Conservation (phyloP, 2,329 filamentous ascomycete species). For the Ophiostoma sp. region DNA sequence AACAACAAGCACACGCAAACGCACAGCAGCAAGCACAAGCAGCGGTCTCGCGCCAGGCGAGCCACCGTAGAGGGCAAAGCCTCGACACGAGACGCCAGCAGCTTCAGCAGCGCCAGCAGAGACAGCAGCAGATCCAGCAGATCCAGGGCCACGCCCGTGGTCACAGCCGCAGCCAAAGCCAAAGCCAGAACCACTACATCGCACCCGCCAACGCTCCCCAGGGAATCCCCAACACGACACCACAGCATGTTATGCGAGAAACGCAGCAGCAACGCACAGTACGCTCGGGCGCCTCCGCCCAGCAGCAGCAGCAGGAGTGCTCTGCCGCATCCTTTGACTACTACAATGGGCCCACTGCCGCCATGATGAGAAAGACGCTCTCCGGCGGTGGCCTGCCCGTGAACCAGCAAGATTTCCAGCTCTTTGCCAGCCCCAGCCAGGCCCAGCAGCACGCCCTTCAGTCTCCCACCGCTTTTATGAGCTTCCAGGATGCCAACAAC, state of each 20-base stretch:
- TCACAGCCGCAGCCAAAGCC: conserved; percentile 33
- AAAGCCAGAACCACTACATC: conserved; percentile 34
- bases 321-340: conserved; percentile 44
- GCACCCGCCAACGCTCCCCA: conserved; percentile 34
- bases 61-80: conserved; percentile 78
- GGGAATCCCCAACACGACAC: conserved; percentile 39
- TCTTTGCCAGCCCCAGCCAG: conserved; percentile 41
- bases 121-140: conserved; percentile 26
- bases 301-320: conserved; percentile 24
- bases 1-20: background rate
- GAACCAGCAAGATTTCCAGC: conserved; percentile 45
- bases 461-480: conserved; percentile 43
- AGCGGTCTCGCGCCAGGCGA: conserved; percentile 37
- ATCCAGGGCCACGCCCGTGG: conserved; percentile 21
- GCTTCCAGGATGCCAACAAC: conserved; percentile 39
- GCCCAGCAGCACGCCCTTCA: conserved; percentile 38
- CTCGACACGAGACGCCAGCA: conserved; percentile 66
- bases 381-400: conserved; percentile 24
- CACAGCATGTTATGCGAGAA: conserved; percentile 76
- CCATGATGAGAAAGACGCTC: conserved; percentile 43
- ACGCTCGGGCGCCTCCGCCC: conserved; percentile 58
- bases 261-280: conserved; percentile 80
- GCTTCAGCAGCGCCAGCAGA: conserved; percentile 35
- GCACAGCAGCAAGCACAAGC: conserved; percentile 34
- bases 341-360: conserved; percentile 41